Base-by-base conservation (phyloP, 2,329 filamentous ascomycete genomes). In the Alternaria infectoria region DNA sequence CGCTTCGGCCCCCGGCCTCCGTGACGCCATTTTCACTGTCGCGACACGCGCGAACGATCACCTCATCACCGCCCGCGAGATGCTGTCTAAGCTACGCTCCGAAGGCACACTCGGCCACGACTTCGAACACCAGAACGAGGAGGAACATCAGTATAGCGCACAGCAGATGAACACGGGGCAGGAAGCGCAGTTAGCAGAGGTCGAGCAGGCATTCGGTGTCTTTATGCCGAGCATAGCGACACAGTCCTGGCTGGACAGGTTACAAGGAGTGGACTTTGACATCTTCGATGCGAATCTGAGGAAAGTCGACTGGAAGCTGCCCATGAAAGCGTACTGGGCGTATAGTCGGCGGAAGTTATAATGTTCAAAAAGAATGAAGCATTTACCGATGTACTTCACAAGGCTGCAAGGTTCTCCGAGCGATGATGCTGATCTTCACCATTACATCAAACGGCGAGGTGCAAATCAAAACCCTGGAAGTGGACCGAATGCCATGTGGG, bases 21-120 rank as follows among this genome's bases (percentile, higher is more conserved):
- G 91, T 64, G 95, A 99, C 79, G 95, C 94, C 4, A 89, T 98
- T 1, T 99, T 98, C 80, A 87, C 89, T 5, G 93, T 99, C 13
- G 96, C 96, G 0, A 99, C 96, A 0, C 88, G 95, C 40, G 96
- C 96, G 7, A 96, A 96, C 75, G 96, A 99, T 77, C 96, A 99
- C 80, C 84, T 99, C 32, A 97, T 97, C 70, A 98, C 95, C 0
- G 95, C 92, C 2, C 86, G 93, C 62, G 93, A 97, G 78, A 97
- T 99, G 93, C 80, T 98, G 64, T 90, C 89, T 74, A 93, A 92
- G 72, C 82, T 97, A 19, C 88, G 88, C 57, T 89, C 88, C 5
- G 93, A 93, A 2, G 82, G 91, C 70, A 89, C 89, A 52, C 88
- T 92, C 0, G 93, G 91, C 0, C 95, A 97, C 77, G 93, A 92